Evolutionary conservation across 2,329 filamentous ascomycete species (phyloP), one percentile per base, ranked within the genome.

Genomic region (Camptophora hylomeconis): DNA sequence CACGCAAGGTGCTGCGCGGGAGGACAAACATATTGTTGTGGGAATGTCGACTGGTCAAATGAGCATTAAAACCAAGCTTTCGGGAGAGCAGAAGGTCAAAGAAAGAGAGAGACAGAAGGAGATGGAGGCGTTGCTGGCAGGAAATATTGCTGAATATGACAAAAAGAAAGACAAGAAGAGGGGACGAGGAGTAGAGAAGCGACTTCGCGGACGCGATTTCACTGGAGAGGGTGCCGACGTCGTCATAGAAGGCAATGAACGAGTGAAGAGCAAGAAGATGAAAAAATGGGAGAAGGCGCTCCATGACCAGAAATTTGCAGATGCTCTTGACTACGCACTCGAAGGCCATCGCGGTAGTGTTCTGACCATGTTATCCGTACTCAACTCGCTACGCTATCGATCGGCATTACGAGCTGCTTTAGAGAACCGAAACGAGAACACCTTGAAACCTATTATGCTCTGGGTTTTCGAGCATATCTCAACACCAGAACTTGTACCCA

Each of bases 11-110:
- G 52, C 63, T 8, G 69, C 70, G 30, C 67, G 70, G 28, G 80
- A 86, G 45, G 89, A 98, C 58, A 83, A 84, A 41, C 89, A 98
- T 55, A 70, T 98, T 29, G 84, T 80, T 4, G 89, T 98, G 2
- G 89, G 87, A 52, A 87, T 95, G 75, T 78, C 89, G 47, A 92
- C 81, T 2, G 89, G 89, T 24, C 70, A 93, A n/a, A 66, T 98
- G 7, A 92, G 81, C 16, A 69, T 95, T 46, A 79, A 80, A 49
- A 95, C 87, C 1, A 75, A 84, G n/a, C 68, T 92, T 8, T 83
- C 80, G 0, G 83, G 83, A 4, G 66, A 80, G 30, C 80, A 92
- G 46, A 87, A 87, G 31, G 65, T 72, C 14, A 74, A 72, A 39
- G 79, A 82, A 44, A 67, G 71, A 15, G 80, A 87, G 53, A 72